These are phyloP conservation scores for Galerina marginata DNA, from an alignment of 768 basidiomycete genomes.

Conservation along the genomic window DNA sequence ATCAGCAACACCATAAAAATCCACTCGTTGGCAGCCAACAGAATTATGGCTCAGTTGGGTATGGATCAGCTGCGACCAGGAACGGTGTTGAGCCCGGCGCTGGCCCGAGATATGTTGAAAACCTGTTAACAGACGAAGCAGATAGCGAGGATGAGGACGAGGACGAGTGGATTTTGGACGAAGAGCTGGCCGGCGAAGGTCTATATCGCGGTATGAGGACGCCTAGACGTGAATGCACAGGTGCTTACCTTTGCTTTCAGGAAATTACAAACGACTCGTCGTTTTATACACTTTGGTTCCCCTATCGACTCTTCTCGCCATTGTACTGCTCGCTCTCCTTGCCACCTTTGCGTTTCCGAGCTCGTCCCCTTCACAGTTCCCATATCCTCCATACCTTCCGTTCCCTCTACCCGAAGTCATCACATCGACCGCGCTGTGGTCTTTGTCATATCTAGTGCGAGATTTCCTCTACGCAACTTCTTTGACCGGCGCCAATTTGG, in stretches of 20 bases:
- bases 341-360: slow-evolving; percentile 56
- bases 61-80: slow-evolving; percentile 1
- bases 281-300: slow-evolving; percentile 68
- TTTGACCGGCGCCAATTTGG: slow-evolving; percentile 29
- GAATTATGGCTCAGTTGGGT: slow-evolving; percentile 25
- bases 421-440: slow-evolving; percentile 65
- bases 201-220: slow-evolving; percentile 35
- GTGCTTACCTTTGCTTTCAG: slow-evolving; percentile 39
- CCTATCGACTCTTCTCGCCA: slow-evolving; percentile 52
- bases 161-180: slow-evolving; percentile 37
- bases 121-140: slow-evolving; percentile 21
- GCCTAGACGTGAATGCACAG: slow-evolving; percentile 5
- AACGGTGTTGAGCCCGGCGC: background rate
- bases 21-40: background rate
- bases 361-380: slow-evolving; percentile 48
- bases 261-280: slow-evolving; percentile 64
- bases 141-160: slow-evolving; percentile 39
- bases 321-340: slow-evolving; percentile 54
- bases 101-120: slow-evolving; percentile 6
- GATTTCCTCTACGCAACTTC: slow-evolving; percentile 46
- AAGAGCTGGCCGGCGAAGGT: slow-evolving; percentile 36
- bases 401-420: slow-evolving; percentile 71
- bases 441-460: slow-evolving; percentile 59
- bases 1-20: background rate
- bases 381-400: slow-evolving; percentile 56